phyloP scores from a whole-genome alignment of 1,284 basidiomycete species.

The Anthracocystis panici-leucophaei region DNA sequence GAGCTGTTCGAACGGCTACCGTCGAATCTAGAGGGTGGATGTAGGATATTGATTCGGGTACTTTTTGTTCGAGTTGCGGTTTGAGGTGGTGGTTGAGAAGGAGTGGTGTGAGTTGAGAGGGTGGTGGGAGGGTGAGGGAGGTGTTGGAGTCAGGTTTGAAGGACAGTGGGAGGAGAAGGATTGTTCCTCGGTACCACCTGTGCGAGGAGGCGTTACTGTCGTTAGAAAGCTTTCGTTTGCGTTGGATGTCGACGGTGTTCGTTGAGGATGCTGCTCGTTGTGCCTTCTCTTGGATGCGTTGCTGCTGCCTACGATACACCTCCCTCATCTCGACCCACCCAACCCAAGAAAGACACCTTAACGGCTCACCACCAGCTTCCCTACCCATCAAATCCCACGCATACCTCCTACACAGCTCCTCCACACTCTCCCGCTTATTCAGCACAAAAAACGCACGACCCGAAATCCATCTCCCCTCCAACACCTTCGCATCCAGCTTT shows the following conservation, averaged over 20 bases:
- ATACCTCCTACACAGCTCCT: conserved; percentile 8
- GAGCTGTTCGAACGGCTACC: conserved; percentile 23
- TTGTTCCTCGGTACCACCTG: conserved; percentile 22
- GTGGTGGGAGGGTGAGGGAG: not conserved
- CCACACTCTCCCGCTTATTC: conserved; percentile 7
- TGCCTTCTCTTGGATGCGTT: not conserved
- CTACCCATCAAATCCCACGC: conserved; percentile 21
- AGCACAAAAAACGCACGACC: conserved; percentile 34
- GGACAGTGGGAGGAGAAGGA: conserved; percentile 16
- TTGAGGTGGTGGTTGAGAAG: conserved; percentile 30
- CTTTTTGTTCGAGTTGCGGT: conserved; percentile 29
- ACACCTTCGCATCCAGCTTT: not conserved
- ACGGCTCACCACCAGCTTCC: not conserved
- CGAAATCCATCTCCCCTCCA: conserved; percentile 28
- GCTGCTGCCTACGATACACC: conserved; percentile 12
- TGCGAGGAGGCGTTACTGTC: not conserved
- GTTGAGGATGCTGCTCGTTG: not conserved
- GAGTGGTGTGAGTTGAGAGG: conserved; percentile 9
- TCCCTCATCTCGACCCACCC: conserved; percentile 23
- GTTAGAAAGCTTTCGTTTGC: too few relatives aligned
- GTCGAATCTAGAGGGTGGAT: conserved; percentile 15
- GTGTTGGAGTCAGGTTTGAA: not conserved
- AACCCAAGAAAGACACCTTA: conserved; percentile 29
- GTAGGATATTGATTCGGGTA: conserved; percentile 36
- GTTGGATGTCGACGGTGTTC: not conserved